A percentile compares a stretch with the other conserved stretches of the same genome.
phyloP scores from a whole-genome alignment of 2,329 filamentous ascomycete species.

The Scorias spongiosa region DNA sequence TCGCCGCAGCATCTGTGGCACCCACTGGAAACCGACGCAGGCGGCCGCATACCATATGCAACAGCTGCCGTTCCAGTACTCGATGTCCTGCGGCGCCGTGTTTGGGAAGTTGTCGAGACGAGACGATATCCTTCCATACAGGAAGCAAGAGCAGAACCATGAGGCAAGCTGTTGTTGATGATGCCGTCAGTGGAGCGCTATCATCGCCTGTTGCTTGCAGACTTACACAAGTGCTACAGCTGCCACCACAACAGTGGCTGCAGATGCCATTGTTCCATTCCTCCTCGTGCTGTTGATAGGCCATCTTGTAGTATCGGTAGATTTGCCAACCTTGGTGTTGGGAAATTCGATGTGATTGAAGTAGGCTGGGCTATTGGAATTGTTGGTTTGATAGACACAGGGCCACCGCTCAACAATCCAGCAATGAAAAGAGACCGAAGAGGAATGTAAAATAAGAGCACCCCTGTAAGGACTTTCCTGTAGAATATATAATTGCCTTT shows the following conservation, averaged over 20 bases:
- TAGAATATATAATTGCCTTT: too few relatives aligned
- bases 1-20: constrained; percentile 6
- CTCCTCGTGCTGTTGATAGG: background rate
- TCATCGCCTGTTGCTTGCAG: background rate
- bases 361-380: too few relatives aligned
- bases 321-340: too few relatives aligned
- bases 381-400: too few relatives aligned
- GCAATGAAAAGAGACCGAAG: too few relatives aligned
- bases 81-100: constrained; percentile 1
- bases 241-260: constrained; percentile 8
- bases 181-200: background rate
- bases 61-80: constrained; percentile 5
- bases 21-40: constrained; percentile 1
- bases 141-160: constrained; percentile 7
- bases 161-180: constrained; percentile 3
- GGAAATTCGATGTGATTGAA: too few relatives aligned
- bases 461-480: too few relatives aligned
- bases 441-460: too few relatives aligned
- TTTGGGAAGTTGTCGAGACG: constrained; percentile 5
- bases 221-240: constrained; percentile 7
- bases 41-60: constrained; percentile 2
- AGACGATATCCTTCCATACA: constrained; percentile 6
- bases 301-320: background rate
- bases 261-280: constrained; percentile 10
- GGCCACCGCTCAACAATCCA: too few relatives aligned